Evolutionary conservation across 371 early-diverging fungal genomes (phyloP), one percentile per base, ranked within the genome.

Genomic region (Mucor saturninus): DNA sequence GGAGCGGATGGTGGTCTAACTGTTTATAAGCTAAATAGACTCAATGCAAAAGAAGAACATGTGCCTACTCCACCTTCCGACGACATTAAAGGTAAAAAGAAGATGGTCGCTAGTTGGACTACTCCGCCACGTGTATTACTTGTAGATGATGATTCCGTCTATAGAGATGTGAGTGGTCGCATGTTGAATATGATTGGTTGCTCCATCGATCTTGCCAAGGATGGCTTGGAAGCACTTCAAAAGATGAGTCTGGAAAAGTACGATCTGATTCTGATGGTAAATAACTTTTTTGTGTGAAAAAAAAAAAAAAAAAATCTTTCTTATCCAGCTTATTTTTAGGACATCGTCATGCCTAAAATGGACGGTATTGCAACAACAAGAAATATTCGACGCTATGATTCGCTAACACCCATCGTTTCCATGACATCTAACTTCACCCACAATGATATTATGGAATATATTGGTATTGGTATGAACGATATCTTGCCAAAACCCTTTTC

Each of bases 391-490:
- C 86, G 87, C 64, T 89, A 88, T 71, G 91, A 92, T 63, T 65
- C 79, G 26, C 59, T 72, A 28, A 91, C 91, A 7, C 92, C 93
- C 0, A 91, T 94, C 57, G 87, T 94, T 35, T 85, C 88, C 15
- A 89, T 94, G 91, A 94, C 93, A 26, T 84, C 86, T 10, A 88
- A 87, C 64, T 86, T 83, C 3, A 81, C 89, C 3, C 85, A 85
- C 30, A 74, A 71, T 64, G 93, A 93, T 59, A 83, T 88, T 46
- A 73, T 85, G 68, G 83, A 82, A 51, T 94, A 92, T 64, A 77
- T 86, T 56, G 85, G 86, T 2, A 87, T 83, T 54, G 93, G 93
- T 13, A 94, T 94, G 93, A 89, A 87, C 59, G 94, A 92, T 61
- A 83, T 92, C 26, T 64, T 94, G 26, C 84, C 91, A 28, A 94